These are phyloP conservation scores for Coemansia sp. DNA, from an alignment of 192 early-diverging fungal genomes.

Conservation along the genomic window DNA sequence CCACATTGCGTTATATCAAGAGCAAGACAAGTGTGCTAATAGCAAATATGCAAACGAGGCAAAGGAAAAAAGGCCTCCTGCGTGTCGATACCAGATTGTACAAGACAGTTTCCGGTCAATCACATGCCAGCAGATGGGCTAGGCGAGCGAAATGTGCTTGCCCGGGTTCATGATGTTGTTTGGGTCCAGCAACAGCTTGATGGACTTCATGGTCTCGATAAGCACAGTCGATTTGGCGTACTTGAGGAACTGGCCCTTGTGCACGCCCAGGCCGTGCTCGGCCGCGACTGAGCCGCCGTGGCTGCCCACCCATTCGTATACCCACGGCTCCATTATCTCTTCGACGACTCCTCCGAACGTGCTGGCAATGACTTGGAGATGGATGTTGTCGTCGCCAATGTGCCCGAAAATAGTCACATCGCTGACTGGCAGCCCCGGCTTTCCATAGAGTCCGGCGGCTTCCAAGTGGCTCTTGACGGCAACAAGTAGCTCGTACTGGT, in stretches of 20 bases:
- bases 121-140: conserved; percentile 3
- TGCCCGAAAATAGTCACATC: conserved; percentile 94
- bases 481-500: conserved; percentile 39
- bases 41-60: too few relatives aligned
- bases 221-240: conserved; percentile 87
- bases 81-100: too few relatives aligned
- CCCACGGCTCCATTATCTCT: conserved; percentile 80
- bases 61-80: too few relatives aligned
- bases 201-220: conserved; percentile 81
- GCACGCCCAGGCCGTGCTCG: conserved; percentile 88
- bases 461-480: conserved; percentile 35
- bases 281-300: conserved; percentile 74
- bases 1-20: too few relatives aligned
- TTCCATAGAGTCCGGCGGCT: conserved; percentile 30
- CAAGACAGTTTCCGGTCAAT: too few relatives aligned
- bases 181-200: conserved; percentile 90
- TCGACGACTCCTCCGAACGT: conserved; percentile 66
- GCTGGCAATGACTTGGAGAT: conserved; percentile 83
- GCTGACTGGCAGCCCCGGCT: conserved; percentile 56
- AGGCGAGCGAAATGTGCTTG: conserved; percentile 61
- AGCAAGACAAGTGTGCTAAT: too few relatives aligned
- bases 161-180: conserved; percentile 93
- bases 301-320: conserved; percentile 83
- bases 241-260: conserved; percentile 70
- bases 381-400: conserved; percentile 96